Percentiles rank a stretch among this genome's conserved stretches.
These are phyloP conservation scores for Ogataea hybrid DNA, from an alignment of 1,139 yeast genomes.

Conservation along the genomic window DNA sequence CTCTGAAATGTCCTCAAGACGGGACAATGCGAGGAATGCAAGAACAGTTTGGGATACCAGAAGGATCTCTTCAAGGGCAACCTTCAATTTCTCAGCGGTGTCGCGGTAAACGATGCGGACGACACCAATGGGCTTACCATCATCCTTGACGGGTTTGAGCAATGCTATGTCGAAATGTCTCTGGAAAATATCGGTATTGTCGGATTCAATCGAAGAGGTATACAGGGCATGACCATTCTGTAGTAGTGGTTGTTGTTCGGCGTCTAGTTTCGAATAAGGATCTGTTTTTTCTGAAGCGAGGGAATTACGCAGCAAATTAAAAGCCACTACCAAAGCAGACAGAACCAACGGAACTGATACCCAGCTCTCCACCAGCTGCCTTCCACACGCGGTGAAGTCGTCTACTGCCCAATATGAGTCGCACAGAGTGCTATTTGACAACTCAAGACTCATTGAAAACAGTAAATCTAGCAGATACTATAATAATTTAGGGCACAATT, in stretches of 20 bases:
- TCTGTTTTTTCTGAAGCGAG: not conserved
- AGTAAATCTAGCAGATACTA: not conserved
- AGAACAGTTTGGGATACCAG: slow-evolving; percentile 45
- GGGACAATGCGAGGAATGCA: slow-evolving; percentile 34
- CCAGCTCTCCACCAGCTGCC: slow-evolving; percentile 38
- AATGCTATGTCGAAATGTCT: slow-evolving; percentile 52
- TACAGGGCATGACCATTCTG: slow-evolving; percentile 5
- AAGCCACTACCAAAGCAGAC: slow-evolving; percentile 30
- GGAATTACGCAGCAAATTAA: slow-evolving; percentile 3
- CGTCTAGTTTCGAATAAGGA: slow-evolving; percentile 3
- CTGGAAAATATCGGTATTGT: slow-evolving; percentile 13
- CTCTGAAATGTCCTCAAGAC: not conserved
- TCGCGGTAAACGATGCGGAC: slow-evolving; percentile 43
- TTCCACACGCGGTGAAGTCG: slow-evolving; percentile 47
- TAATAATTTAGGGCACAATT: not conserved
- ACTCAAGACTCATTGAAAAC: not conserved
- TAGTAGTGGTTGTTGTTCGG: slow-evolving; percentile 19
- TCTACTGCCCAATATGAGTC: slow-evolving; percentile 37
- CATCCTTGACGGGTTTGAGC: slow-evolving; percentile 43
- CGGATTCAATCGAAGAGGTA: slow-evolving; percentile 8
- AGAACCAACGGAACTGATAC: slow-evolving; percentile 37
- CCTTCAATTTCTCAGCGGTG: slow-evolving; percentile 48
- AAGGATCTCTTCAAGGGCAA: slow-evolving; percentile 47
- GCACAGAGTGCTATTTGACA: slow-evolving; percentile 11
- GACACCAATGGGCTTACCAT: slow-evolving; percentile 59